These are phyloP conservation scores for Hypoxylon sp. DNA, from an alignment of 2,329 filamentous ascomycete species.

Conservation along the genomic window DNA sequence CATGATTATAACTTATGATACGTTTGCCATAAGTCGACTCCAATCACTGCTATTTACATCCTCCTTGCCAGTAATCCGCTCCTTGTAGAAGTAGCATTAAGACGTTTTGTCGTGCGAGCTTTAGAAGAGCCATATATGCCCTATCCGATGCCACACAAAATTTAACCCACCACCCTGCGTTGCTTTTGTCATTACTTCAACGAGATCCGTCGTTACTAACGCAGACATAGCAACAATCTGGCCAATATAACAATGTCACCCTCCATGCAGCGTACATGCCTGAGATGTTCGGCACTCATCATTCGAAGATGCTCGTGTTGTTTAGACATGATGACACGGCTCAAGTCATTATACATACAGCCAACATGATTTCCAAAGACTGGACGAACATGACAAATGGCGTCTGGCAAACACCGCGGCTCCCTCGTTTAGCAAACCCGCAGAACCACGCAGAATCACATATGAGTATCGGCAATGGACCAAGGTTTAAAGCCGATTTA, in stretches of 20 bases:
- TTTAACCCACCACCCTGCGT: neutral
- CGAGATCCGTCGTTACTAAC: constrained; percentile 28
- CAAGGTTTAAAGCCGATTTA: constrained; percentile 82
- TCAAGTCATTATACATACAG: constrained; percentile 88
- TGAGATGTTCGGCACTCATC: constrained; percentile 88
- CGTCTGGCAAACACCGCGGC: constrained; percentile 81
- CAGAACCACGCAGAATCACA: constrained; percentile 30
- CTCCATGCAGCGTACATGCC: constrained; percentile 84
- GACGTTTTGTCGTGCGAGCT: neutral
- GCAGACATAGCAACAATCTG: constrained; percentile 69
- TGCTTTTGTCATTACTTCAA: neutral
- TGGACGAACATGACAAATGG: constrained; percentile 92
- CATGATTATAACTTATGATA: neutral
- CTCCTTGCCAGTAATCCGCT: neutral
- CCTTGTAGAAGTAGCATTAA: constrained; percentile 10
- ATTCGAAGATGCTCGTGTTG: constrained; percentile 88
- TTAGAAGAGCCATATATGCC: neutral
- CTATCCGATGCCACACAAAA: neutral
- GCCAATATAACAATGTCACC: constrained; percentile 75
- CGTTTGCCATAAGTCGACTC: neutral
- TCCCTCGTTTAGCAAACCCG: constrained; percentile 65
- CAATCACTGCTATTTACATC: neutral
- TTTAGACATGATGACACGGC: constrained; percentile 82
- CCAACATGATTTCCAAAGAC: constrained; percentile 90
- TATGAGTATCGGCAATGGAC: constrained; percentile 70